phyloP scores from a whole-genome alignment of 352 stramenopile genomes.

The Phytophthora idaei region DNA sequence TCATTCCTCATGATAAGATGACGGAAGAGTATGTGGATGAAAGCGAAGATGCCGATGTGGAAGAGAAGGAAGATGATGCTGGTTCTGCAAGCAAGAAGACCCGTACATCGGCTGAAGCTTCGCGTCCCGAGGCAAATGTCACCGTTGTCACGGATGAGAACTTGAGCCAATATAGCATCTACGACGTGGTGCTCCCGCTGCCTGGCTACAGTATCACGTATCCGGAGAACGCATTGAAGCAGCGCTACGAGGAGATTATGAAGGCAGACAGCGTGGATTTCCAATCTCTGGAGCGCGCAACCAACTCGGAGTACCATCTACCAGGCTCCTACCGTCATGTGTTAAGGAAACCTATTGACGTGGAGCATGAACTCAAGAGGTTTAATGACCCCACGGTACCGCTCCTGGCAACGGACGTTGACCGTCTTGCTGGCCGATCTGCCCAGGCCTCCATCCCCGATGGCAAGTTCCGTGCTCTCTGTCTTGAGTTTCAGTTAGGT shows the following conservation, averaged over 20 bases:
- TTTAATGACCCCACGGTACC: conserved; percentile 93
- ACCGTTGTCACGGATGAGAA: conserved; percentile 89
- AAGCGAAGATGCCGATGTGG: conserved; percentile 11
- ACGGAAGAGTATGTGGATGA: conserved; percentile 49
- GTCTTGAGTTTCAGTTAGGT: conserved; percentile 82
- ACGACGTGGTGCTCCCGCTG: conserved; percentile 96
- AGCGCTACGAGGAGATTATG: conserved; percentile 70
- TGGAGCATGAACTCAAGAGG: conserved; percentile 91
- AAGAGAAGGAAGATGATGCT: conserved; percentile 34
- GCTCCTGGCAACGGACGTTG: conserved; percentile 94
- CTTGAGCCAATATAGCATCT: conserved; percentile 89
- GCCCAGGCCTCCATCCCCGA: conserved; percentile 58
- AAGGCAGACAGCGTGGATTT: conserved; percentile 73
- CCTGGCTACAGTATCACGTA: conserved; percentile 92
- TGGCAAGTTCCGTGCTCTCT: conserved; percentile 70
- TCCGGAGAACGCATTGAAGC: conserved; percentile 84
- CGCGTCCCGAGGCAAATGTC: conserved; percentile 24
- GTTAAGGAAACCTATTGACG: conserved; percentile 87
- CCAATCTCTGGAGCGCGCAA: conserved; percentile 57
- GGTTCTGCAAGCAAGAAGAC: conserved; percentile 28
- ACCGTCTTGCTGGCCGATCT: conserved; percentile 53
- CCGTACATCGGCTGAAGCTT: conserved; percentile 46
- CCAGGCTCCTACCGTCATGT: conserved; percentile 95
- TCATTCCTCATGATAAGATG: conserved; percentile 61
- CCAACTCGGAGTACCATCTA: conserved; percentile 91